Evolutionary conservation across 2,329 filamentous ascomycete genomes (phyloP).

Genomic region (Volutella citrinella): DNA sequence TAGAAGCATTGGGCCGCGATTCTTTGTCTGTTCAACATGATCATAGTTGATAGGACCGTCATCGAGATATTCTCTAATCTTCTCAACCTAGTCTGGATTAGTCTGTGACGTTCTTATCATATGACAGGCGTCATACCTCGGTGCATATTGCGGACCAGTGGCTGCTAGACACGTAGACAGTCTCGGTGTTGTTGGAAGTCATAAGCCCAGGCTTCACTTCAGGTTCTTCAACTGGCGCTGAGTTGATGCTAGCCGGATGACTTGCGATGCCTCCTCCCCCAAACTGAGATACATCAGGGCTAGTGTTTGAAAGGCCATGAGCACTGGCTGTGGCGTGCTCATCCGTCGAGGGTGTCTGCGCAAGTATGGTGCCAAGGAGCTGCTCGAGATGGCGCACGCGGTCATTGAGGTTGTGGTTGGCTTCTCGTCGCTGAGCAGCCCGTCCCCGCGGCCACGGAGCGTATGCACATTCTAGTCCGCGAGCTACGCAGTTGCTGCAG

Average conservation of each 20-base stretch:
- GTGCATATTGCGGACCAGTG: constrained; percentile 17
- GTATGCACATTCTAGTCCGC: constrained; percentile 15
- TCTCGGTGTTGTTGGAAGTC: constrained; percentile 14
- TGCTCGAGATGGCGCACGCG: constrained; percentile 16
- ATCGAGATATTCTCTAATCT: constrained; percentile 12
- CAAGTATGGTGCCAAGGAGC: constrained; percentile 14
- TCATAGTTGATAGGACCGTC: too few relatives aligned
- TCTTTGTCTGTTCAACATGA: constrained; percentile 2
- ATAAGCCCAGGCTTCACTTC: constrained; percentile 13
- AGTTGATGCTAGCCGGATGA: neutral
- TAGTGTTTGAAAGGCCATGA: neutral
- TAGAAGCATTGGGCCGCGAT: constrained; percentile 11
- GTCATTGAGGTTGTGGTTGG: constrained; percentile 10
- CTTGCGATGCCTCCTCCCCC: too few relatives aligned
- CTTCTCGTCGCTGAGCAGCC: constrained; percentile 3
- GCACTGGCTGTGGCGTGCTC: neutral
- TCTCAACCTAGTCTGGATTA: constrained; percentile 14
- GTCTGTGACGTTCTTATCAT: too few relatives aligned
- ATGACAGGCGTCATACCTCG: constrained; percentile 7
- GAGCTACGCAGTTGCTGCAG: constrained; percentile 16
- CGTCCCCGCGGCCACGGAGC: constrained; percentile 11
- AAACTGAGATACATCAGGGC: too few relatives aligned
- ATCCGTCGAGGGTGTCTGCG: constrained; percentile 4
- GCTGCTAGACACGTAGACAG: constrained; percentile 18
- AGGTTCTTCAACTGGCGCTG: neutral